Evolutionary conservation across 495 filamentous ascomycete genomes (phyloP).

Genomic region (Penicillium lividum): DNA sequence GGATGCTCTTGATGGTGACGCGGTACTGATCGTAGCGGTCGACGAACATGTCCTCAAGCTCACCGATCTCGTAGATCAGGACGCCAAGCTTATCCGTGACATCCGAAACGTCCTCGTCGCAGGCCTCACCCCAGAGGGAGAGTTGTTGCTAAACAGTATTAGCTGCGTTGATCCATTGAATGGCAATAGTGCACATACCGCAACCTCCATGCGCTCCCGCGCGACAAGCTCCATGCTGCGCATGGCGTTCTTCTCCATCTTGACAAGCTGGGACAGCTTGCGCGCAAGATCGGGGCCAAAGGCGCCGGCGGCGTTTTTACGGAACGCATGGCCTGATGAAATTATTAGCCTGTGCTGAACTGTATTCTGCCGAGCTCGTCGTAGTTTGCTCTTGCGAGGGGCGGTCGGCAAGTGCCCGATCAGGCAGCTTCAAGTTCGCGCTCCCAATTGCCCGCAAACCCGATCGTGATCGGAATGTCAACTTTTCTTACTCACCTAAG

Average conservation of each 20-base stretch:
- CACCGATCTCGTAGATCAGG: slow-evolving; percentile 95
- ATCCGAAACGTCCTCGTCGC: slow-evolving; percentile 97
- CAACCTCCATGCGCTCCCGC: slow-evolving; percentile 95
- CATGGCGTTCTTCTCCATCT: slow-evolving; percentile 99
- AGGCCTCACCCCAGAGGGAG: slow-evolving; percentile 94
- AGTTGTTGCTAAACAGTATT: slow-evolving; percentile 77
- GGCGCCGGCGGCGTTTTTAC: slow-evolving; percentile 85
- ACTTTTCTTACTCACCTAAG: slow-evolving; percentile 61
- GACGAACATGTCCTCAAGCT: slow-evolving; percentile 96
- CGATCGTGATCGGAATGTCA: slow-evolving; percentile 4
- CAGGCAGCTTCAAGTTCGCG: slow-evolving; percentile 15
- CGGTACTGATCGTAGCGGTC: slow-evolving; percentile 99
- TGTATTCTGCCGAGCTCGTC: neutral
- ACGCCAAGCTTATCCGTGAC: slow-evolving; percentile 99
- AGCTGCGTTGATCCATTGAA: neutral
- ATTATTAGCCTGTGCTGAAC: slow-evolving; percentile 25
- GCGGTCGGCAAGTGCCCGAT: slow-evolving; percentile 13
- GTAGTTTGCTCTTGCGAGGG: neutral
- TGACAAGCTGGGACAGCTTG: slow-evolving; percentile 96
- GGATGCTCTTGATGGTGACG: slow-evolving; percentile 98
- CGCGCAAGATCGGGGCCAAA: slow-evolving; percentile 96
- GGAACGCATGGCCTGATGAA: slow-evolving; percentile 83
- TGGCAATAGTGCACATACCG: slow-evolving; percentile 56
- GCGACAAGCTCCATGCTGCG: slow-evolving; percentile 94
- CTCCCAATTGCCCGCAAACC: slow-evolving; percentile 1